phyloP scores from a whole-genome alignment of 495 filamentous ascomycete genomes.

The Podospora tetraspora region DNA sequence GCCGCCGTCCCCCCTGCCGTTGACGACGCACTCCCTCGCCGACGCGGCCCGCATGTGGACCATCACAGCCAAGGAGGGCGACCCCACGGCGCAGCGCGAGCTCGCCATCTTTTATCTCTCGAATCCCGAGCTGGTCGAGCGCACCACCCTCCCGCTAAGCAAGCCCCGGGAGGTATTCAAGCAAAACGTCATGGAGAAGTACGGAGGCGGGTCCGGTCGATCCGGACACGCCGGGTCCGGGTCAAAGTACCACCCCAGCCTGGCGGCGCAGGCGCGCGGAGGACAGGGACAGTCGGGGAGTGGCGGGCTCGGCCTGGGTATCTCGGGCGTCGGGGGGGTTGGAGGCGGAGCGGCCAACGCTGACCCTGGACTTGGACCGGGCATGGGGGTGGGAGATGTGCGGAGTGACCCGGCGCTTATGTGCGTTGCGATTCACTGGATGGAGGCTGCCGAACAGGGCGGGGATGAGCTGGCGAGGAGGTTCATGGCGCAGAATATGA shows the following conservation, averaged over 20 bases:
- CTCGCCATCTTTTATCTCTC: constrained; percentile 92
- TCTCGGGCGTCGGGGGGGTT: constrained; percentile 19
- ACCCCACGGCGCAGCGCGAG: constrained; percentile 88
- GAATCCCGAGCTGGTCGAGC: constrained; percentile 80
- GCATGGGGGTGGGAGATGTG: constrained; percentile 45
- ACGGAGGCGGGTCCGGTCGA: constrained; percentile 38
- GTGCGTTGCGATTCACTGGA: constrained; percentile 97
- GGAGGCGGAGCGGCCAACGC: constrained; percentile 19
- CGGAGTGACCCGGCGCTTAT: constrained; percentile 82
- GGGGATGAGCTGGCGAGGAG: constrained; percentile 84
- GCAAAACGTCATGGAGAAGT: constrained; percentile 75
- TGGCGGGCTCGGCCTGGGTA: constrained; percentile 12
- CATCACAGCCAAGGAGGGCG: constrained; percentile 90
- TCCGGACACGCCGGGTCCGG: constrained; percentile 11
- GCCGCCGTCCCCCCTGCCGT: constrained; percentile 38
- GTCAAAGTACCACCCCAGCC: constrained; percentile 27
- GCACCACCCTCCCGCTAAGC: constrained; percentile 77
- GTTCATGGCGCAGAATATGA: constrained; percentile 64
- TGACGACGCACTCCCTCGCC: constrained; percentile 58
- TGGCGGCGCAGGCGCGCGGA: constrained; percentile 14
- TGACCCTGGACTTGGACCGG: constrained; percentile 16
- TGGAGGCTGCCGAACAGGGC: constrained; percentile 82
- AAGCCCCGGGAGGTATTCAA: constrained; percentile 89
- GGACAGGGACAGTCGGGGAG: constrained; percentile 14
- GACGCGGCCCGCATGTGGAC: constrained; percentile 91